Conservation (phyloP, 306 rosid species). For the Senna tora region DNA sequence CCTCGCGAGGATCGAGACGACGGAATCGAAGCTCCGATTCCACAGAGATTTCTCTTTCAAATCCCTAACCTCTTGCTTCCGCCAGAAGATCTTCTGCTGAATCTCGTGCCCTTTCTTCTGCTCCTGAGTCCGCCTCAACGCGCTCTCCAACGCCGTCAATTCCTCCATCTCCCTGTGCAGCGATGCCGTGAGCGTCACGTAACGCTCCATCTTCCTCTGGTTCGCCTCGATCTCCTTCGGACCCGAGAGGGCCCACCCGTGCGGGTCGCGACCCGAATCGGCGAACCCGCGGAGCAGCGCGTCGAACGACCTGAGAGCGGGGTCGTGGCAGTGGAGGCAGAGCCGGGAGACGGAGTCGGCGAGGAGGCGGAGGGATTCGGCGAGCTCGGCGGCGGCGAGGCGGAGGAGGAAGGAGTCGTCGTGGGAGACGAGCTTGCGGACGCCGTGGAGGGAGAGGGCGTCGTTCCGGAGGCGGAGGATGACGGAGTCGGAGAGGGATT, state of each 20-base stretch:
- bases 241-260: conserved; percentile 55
- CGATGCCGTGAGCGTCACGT: conserved; percentile 64
- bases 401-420: conserved; percentile 75
- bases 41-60: conserved; percentile 75
- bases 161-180: conserved; percentile 79
- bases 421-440: conserved; percentile 74
- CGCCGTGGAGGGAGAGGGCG: conserved; percentile 71
- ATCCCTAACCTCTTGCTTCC: conserved; percentile 80
- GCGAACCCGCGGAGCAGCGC: conserved; percentile 58
- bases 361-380: conserved; percentile 55
- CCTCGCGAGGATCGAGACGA: conserved; percentile 61
- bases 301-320: conserved; percentile 46
- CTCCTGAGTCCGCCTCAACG: conserved; percentile 56
- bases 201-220: conserved; percentile 72
- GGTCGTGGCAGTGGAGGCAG: conserved; percentile 52
- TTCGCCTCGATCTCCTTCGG: conserved; percentile 69
- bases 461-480: conserved; percentile 68
- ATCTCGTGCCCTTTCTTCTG: conserved; percentile 65
- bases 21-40: conserved; percentile 72
- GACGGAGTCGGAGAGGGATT: conserved; percentile 69
- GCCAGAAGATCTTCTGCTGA: conserved; percentile 87
- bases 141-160: conserved; percentile 57
- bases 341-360: conserved; percentile 58
- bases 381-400: conserved; percentile 77
- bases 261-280: conserved; percentile 64